Evolutionary conservation across 2,329 filamentous ascomycete genomes (phyloP), one percentile per base, ranked within the genome.

Genomic region (Scytalidium lignicola): DNA sequence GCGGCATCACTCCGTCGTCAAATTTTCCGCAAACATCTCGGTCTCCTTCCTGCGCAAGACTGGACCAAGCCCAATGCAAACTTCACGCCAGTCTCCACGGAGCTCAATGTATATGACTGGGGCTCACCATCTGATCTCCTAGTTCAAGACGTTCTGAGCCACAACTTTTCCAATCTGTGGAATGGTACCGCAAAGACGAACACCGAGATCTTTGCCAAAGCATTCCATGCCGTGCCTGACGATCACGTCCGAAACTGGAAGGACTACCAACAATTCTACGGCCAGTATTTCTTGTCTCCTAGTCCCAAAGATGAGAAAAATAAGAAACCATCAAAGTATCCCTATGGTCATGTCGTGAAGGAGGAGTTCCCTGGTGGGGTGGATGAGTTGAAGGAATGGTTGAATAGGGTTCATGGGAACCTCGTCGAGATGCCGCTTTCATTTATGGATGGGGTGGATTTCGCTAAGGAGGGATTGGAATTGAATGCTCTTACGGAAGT

Each of bases 11-110:
- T 96, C 10, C 86, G 92, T 19, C 82, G 91, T 29, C 83, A 90
- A 64, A 80, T 96, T 54, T 96, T 89, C 82, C 83, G 91, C 58
- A 95, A 96, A 71, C 92, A 96, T 64, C 79, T 96, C 1, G 92
- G 92, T 41, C 76, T 96, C 8, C 74, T 96, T 9, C 84, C 85
- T 0, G 75, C 88, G 8, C 89, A 96, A 66, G 72, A 74, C 28
- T 82, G 85, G 59, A 86, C 85, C 51, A 71, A 68, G 2, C 76
- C 84, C 4, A 79, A 87, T 58, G 75, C 78, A 48, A 96, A 96
- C 69, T 91, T 89, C 58, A 81, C 85, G 47, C 88, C 90, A 0
- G 81, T 91, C 1, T 77, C 78, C 50, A 78, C 80, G 45, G 80
- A 79, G 42, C 78, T 80, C 45, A 96, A 96, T 68, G 70, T 80